Base-by-base conservation (phyloP, 2,329 filamentous ascomycete species). In the Tolypocladium tundrense region DNA sequence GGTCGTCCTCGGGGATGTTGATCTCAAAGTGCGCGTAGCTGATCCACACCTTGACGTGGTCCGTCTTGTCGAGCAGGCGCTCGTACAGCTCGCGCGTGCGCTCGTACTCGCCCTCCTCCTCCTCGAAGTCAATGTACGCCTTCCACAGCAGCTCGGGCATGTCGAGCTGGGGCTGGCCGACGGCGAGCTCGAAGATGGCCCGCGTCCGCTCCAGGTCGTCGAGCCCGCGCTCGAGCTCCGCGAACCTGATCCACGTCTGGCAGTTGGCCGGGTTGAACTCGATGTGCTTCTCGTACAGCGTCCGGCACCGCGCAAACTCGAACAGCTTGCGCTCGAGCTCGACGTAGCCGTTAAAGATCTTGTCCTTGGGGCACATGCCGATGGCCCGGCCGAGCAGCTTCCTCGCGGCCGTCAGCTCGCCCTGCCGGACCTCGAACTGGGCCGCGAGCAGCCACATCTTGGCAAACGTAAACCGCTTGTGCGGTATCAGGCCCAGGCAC, bases 71-170 rank as follows among this genome's bases (percentile, higher is more conserved):
- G 50, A 99, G 81, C 14, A 99, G 81, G 9, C 93, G 85, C 76
- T 97, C 93, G 75, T 97, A 99, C 51, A 99, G 78, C 4, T 78
- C 77, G 54, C 94, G 82, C 5, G 91, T 91, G 54, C 86, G 81
- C 56, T 91, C 90, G 72, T 93, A 97, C 72, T 97, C 91, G 67
- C 87, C 90, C 72, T 96, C 91, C 66, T 96, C 91, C 69, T 97
- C 93, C 74, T 99, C 94, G 68, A 97, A 97, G 72, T 99, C 94
- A 66, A 99, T 97, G 72, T 96, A 99, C 1, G 91, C 86, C 75
- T 97, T 97, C 94, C 94, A 99, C 1, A 97, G 79, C 55, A 97
- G 79, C 75, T 99, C 94, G 0, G 94, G 94, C 94, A 99, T 99
- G 72, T 99, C 94, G 16, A 99, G 80, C 39, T 86, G 82, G 1